Base-by-base conservation (phyloP, 148 eudicot species). In the Camellia granthamiana region DNA sequence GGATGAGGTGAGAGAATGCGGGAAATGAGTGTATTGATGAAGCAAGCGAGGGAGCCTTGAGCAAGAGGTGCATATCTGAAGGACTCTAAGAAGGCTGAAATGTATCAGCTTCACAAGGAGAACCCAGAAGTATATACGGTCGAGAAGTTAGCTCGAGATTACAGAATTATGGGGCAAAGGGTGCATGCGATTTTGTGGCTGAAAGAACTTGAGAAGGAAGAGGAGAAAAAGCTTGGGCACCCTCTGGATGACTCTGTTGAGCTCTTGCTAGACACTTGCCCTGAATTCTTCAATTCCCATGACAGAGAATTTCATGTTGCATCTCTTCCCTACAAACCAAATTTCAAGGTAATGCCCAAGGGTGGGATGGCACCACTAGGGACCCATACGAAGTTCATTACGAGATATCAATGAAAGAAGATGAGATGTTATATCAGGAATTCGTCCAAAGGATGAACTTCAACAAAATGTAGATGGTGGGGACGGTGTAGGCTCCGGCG, bases 381-480 rank as follows among this genome's bases (percentile, higher is more conserved):
- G 98, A 95, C 84, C 97, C 94, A 6, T 97, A 95, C 84, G 98
- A 93, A 86, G 97, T 95, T 9, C 98, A 89, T 69, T 95, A 93
- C 76, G 96, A 95, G 84, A 95, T 90, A 74, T 93, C 96, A 7
- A 93, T 90, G 97, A 93, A 86, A 83, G 98, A 93, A 83, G 98
- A 93, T 77, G 92, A 93, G 74, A 81, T 83, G 77, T 56, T 93
- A 70, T 91, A 90, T 78, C 89, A 90, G 83, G 96, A 93, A 80
- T 93, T 93, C 73, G 85, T 89, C 52, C 94, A 88, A 78, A 91
- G 86, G 84, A 84, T 95, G 84, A 90, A 90, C 83, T 95, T 95
- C 84, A 93, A 95, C 87, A 90, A 88, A 76, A 83, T 92, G 97
- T 23, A 23, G 30, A 23, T 95, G 23, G 96, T 95, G 49, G 90